These are phyloP conservation scores for Coffea canephora DNA, from an alignment of 257 asterid species.

Conservation along the genomic window DNA sequence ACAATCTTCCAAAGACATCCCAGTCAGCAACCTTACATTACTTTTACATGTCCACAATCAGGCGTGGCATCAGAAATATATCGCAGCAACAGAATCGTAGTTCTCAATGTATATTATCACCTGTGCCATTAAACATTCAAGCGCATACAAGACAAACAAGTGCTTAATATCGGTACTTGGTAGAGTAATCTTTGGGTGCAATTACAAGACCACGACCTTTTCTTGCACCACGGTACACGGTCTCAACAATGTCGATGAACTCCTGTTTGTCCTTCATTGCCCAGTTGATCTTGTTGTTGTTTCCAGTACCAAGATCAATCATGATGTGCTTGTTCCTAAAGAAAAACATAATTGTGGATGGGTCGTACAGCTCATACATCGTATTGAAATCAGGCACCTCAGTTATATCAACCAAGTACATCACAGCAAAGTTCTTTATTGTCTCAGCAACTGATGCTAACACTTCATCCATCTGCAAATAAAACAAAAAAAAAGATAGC, in stretches of 20 bases:
- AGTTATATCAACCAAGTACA: slow-evolving; percentile 78
- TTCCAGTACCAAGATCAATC: slow-evolving; percentile 97
- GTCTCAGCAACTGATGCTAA: slow-evolving; percentile 87
- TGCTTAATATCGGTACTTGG: slow-evolving; percentile 75
- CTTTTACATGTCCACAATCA: no score
- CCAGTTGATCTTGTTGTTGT: slow-evolving; percentile 95
- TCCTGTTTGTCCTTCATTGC: slow-evolving; percentile 97
- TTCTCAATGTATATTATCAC: neutral
- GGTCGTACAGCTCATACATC: slow-evolving; percentile 93
- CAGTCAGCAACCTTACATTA: neutral
- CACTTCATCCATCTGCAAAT: slow-evolving; percentile 79
- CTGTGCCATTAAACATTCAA: neutral
- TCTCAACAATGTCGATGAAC: slow-evolving; percentile 93
- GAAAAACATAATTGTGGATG: slow-evolving; percentile 89
- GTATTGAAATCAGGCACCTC: slow-evolving; percentile 96
- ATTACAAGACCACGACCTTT: slow-evolving; percentile 97
- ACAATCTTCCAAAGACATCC: neutral
- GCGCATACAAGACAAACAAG: neutral
- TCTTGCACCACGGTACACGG: slow-evolving; percentile 93
- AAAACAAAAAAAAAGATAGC: neutral
- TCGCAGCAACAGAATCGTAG: neutral
- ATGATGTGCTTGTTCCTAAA: slow-evolving; percentile 97
- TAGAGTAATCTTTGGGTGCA: slow-evolving; percentile 98
- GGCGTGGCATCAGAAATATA: neutral
- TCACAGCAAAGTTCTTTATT: slow-evolving; percentile 79